Percentiles rank a stretch among this genome's conserved stretches.
These are phyloP conservation scores for Geotrichum phurueaensis DNA, from an alignment of 1,139 yeast genomes.

Conservation along the genomic window DNA sequence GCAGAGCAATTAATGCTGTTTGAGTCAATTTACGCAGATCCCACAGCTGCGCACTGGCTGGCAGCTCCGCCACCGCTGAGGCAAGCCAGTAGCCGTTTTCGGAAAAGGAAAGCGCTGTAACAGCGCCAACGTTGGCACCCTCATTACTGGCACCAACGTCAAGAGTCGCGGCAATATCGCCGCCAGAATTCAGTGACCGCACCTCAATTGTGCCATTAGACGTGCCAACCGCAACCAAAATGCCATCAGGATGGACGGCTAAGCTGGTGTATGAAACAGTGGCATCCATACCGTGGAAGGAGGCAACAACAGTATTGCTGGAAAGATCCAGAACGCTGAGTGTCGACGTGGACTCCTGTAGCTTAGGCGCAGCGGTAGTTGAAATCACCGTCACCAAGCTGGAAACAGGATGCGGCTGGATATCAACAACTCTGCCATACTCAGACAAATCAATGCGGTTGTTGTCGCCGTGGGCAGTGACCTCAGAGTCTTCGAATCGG, in stretches of 20 bases:
- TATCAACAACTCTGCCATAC: conserved; percentile 8
- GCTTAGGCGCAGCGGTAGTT: conserved; percentile 1
- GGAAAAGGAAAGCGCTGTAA: conserved; percentile 48
- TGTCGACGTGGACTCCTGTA: neutral
- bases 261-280: conserved; percentile 4
- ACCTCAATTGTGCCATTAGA: conserved; percentile 40
- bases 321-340: neutral
- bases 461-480: conserved; percentile 3
- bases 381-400: conserved; percentile 2
- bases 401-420: conserved; percentile 9
- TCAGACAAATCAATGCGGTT: neutral
- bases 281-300: neutral
- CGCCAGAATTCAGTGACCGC: conserved; percentile 42
- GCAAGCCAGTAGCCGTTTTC: conserved; percentile 66
- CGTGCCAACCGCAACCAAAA: conserved; percentile 48
- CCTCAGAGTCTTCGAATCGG: neutral
- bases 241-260: conserved; percentile 60
- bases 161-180: conserved; percentile 39
- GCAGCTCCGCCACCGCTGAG: conserved; percentile 24
- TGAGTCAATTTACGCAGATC: conserved; percentile 25
- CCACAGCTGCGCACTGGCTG: conserved; percentile 20
- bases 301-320: neutral
- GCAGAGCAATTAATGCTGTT: conserved; percentile 26
- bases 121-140: conserved; percentile 25
- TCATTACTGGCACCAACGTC: conserved; percentile 24